These are phyloP conservation scores for Septoria petroselini DNA, from an alignment of 2,329 filamentous ascomycete species.

Conservation along the genomic window DNA sequence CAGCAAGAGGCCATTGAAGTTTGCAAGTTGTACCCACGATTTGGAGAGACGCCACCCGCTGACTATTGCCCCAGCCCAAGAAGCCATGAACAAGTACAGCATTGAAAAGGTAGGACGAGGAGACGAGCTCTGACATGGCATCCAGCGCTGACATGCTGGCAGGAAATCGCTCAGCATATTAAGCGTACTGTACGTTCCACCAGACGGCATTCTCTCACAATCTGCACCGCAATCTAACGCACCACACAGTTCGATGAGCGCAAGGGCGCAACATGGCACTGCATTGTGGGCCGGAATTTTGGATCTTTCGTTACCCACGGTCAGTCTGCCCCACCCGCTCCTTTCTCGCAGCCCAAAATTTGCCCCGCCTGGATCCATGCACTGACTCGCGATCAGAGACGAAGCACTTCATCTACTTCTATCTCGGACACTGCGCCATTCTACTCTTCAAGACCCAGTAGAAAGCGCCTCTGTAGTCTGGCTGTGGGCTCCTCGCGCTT, in stretches of 20 bases:
- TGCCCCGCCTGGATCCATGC: conserved; percentile 2
- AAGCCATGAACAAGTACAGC: conserved; percentile 68
- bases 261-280: conserved; percentile 98
- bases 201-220: background rate
- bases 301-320: conserved; percentile 98
- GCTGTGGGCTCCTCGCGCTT: background rate
- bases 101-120: conserved; percentile 63
- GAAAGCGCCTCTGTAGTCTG: conserved; percentile 7
- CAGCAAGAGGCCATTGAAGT: conserved; percentile 93
- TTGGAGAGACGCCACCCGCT: conserved; percentile 11
- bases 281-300: conserved; percentile 97
- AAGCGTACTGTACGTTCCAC: conserved; percentile 72
- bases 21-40: conserved; percentile 58
- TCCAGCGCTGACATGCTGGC: conserved; percentile 1
- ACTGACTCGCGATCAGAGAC: conserved; percentile 63
- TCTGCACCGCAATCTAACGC: conserved; percentile 6
- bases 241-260: conserved; percentile 81
- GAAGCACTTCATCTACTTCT: conserved; percentile 99
- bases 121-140: background rate
- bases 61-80: conserved; percentile 53
- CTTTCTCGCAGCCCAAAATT: background rate
- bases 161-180: conserved; percentile 95
- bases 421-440: conserved; percentile 96
- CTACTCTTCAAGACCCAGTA: conserved; percentile 99
- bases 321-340: conserved; percentile 45